Base-by-base conservation (phyloP, 2,329 filamentous ascomycete genomes). In the Botryotinia globosa region DNA sequence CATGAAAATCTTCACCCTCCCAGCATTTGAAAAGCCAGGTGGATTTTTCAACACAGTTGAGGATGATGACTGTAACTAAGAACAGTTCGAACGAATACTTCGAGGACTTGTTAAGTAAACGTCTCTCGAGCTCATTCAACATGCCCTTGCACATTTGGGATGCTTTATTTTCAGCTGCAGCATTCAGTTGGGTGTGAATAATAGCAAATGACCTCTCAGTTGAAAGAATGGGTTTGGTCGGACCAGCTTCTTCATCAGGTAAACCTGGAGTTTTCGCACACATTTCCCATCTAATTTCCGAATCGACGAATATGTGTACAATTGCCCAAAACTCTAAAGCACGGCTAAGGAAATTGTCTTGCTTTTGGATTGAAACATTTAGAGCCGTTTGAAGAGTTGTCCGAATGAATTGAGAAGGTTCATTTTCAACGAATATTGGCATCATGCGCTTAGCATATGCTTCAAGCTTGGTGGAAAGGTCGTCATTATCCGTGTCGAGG, bases 1-100 rank as follows among this genome's bases (percentile, higher is more conserved):
- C 74, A 58, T 79, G 76, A 48, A 77, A 84, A 67, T 87, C 86
- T 72, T 88, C 85, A 78, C 90, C 87, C 76, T 90, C 88, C 88
- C 89, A 91, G 2, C 87, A 88, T 75, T 90, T 90, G 82, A 91
- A 91, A 0, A 88, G 87, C 89, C 89, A 91, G 0, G 89, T 91
- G 0, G 88, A 89, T 81, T 91, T 91, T 78, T 91, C 89, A 22
- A 91, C 84, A 75, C 88, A 90, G 77, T 90, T 90, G 65, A 91
- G 85, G 74, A 91, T 86, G 71, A 91, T 86, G 72, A 91, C 80
- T 4, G 87, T 85, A 4, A 88, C 86, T 34, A 91, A 85, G 77
- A 89, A 91, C 81, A 89, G 87, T 75, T 85, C 85, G 77, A 89
- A 90, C 45, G 86, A 86, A 37, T 45, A 56, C 48, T 37, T 65